These are phyloP conservation scores for Vigna nakashimae DNA, from an alignment of 306 rosid genomes.

Conservation along the genomic window DNA sequence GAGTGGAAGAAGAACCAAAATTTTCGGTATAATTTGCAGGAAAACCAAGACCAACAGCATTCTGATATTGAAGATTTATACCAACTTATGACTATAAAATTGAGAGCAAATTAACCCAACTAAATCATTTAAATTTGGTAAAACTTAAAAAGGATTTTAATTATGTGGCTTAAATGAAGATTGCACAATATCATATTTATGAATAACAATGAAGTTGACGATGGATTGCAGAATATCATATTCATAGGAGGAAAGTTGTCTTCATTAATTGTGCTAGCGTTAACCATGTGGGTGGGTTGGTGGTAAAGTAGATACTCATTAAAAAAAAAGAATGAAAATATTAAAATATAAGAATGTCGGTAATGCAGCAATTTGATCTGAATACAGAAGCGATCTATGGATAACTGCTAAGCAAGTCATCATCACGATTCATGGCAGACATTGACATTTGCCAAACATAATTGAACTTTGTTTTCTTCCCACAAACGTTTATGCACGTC, in stretches of 20 bases:
- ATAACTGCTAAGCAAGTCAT: conserved; percentile 11
- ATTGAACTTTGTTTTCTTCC: conserved; percentile 32
- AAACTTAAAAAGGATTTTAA: too few species aligned
- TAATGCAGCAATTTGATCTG: conserved; percentile 11
- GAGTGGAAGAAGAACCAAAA: neutral
- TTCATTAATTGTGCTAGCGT: neutral
- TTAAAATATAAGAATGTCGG: conserved; percentile 38
- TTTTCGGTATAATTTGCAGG: neutral
- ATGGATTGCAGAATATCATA: neutral
- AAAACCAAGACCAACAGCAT: neutral
- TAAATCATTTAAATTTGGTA: too few species aligned
- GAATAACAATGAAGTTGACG: neutral
- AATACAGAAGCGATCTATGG: too few species aligned
- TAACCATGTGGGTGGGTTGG: neutral
- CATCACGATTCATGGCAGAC: conserved; percentile 41
- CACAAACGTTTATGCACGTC: conserved; percentile 43
- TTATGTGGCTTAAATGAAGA: neutral
- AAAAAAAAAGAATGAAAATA: conserved; percentile 28
- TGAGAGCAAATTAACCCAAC: too few species aligned
- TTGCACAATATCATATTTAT: neutral
- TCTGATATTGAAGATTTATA: conserved; percentile 2
- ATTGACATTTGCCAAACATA: conserved; percentile 36
- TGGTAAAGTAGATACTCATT: neutral
- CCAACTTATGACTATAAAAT: neutral
- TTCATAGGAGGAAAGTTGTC: too few species aligned